Evolutionary conservation across 2,329 filamentous ascomycete genomes (phyloP), one percentile per base, ranked within the genome.

Genomic region (Microdochium bolleyi): DNA sequence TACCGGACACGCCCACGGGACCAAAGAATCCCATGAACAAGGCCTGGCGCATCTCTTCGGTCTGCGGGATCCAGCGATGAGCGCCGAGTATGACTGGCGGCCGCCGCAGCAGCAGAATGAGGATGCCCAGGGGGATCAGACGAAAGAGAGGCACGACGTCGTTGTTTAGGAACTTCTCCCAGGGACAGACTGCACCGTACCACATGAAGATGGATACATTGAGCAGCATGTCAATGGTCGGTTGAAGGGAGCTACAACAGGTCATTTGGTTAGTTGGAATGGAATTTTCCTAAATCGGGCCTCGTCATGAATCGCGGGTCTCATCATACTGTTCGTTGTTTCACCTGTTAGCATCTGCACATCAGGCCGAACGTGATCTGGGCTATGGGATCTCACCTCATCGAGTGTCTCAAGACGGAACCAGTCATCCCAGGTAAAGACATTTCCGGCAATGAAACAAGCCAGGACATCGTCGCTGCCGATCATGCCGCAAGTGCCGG

Each of bases 401-500:
- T 96, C 92, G 60, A 87, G 74, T 0, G 92, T 96, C 67, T 95
- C 88, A 1, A 92, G 74, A 0, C 92, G 86, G 69, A 96, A 96
- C 90, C 89, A 95, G 69, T 95, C 90, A 65, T 95, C 91, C 84
- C 89, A 92, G 0, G 89, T 95, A 60, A 96, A 95, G 1, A 82
- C 82, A 62, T 95, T 96, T 1, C 92, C 92, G 2, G 92, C 92
- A 60, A 96, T 85, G 64, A 96, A 96, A 70, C 90, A 95, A 1
- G 92, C 91, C 7, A 96, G 76, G 1, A 96, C 87, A 63, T 96
- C 92, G 63, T 96, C 91, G 34, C 85, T 92, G 1, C 90, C 91
- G 49, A 95, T 80, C 76, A 96, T 79, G 1, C 91, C 91, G 56
- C 88, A 92, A 0, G 90, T 95, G 0, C 91, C 91, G 0, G 89